Evolutionary conservation across 768 basidiomycete species (phyloP).

Genomic region (Ramaria sp.): DNA sequence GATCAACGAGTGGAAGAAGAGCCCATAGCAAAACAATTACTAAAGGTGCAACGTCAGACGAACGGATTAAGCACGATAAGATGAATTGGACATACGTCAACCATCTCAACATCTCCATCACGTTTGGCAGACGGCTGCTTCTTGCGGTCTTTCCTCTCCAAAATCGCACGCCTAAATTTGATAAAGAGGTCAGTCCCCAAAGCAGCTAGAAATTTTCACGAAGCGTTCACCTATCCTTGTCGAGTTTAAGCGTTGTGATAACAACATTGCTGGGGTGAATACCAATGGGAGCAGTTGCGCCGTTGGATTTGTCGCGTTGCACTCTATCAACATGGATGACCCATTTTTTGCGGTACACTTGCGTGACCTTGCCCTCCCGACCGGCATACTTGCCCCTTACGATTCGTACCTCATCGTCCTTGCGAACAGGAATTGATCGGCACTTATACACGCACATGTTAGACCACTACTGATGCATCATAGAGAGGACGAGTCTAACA

Average conservation of each 20-base stretch:
- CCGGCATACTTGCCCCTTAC: constrained; percentile 98
- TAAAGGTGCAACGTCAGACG: constrained; percentile 15
- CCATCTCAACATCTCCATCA: constrained; percentile 59
- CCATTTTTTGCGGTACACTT: constrained; percentile 99
- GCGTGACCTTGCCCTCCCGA: constrained; percentile 94
- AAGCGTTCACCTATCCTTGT: constrained; percentile 63
- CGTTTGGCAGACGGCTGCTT: constrained; percentile 34
- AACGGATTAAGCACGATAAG: not conserved
- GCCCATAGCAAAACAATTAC: constrained; percentile 25
- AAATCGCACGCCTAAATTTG: constrained; percentile 60
- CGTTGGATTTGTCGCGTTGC: constrained; percentile 94
- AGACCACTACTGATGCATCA: constrained; percentile 5
- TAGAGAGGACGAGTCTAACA: constrained; percentile 36
- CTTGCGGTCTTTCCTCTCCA: constrained; percentile 79
- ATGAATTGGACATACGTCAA: constrained; percentile 49
- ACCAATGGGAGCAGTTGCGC: constrained; percentile 86
- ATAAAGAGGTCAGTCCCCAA: not conserved
- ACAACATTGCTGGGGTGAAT: constrained; percentile 97
- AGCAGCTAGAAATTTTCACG: too few species aligned
- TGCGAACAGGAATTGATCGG: constrained; percentile 84
- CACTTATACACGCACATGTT: constrained; percentile 1
- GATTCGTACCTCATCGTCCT: constrained; percentile 96
- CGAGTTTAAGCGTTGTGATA: constrained; percentile 84
- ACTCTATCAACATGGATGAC: constrained; percentile 98
- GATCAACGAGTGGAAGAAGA: constrained; percentile 20